Evolutionary conservation across 768 basidiomycete genomes (phyloP).

Genomic region (Grammothele lineata): DNA sequence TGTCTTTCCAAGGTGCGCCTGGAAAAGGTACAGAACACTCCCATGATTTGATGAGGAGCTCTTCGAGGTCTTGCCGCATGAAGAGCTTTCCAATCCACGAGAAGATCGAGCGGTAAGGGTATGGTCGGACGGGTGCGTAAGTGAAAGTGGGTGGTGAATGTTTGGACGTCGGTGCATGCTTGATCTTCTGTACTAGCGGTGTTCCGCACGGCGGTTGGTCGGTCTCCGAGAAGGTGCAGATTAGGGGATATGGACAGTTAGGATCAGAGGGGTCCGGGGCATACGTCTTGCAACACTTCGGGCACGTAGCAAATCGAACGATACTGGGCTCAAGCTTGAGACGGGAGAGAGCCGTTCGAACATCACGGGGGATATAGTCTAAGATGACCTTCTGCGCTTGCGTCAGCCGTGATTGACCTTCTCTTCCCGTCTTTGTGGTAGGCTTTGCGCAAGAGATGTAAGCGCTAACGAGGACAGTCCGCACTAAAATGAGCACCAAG

Average conservation of each 20-base stretch:
- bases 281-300: neutral
- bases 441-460: neutral
- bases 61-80: too few species aligned
- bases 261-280: neutral
- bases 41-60: too few species aligned
- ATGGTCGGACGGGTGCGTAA: too few species aligned
- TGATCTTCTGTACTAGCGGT: too few species aligned
- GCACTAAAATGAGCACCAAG: neutral
- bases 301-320: conserved; percentile 1
- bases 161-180: too few species aligned
- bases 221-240: neutral
- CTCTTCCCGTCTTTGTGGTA: too few species aligned
- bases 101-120: too few species aligned
- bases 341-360: neutral
- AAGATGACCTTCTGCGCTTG: too few species aligned
- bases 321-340: neutral
- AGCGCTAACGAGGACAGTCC: neutral
- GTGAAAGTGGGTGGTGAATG: too few species aligned
- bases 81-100: too few species aligned
- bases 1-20: conserved; percentile 6
- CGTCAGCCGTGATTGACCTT: neutral
- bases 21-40: too few species aligned
- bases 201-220: neutral
- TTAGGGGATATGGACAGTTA: neutral
- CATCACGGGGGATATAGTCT: too few species aligned